Base-by-base conservation (phyloP, 176 grass and related monocot species). In the Bromus sterilis region DNA sequence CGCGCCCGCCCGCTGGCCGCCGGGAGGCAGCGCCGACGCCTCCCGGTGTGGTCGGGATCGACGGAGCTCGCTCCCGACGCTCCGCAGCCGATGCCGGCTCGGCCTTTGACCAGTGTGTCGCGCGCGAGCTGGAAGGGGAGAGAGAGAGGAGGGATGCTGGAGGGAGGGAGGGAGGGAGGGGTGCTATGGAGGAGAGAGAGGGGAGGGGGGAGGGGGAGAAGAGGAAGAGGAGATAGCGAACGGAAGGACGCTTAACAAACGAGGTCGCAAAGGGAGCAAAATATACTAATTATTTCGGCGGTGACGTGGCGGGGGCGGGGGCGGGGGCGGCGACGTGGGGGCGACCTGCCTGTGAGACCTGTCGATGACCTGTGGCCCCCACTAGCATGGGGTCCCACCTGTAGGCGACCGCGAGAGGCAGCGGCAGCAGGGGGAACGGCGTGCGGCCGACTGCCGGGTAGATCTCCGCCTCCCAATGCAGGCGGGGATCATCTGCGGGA, bases 381-480 rank as follows among this genome's bases (percentile, higher is more conserved):
- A 0, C 0, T 0, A 0, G 0, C 0, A 30, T 60, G 39, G 25
- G 71, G 1, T 14, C 48, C 65, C 0, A 2, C 0, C 0, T 37
- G 44, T 25, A 73, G 74, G 29, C 10, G 30, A 33, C 0, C 0
- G 25, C 0, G 32, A 5, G 11, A 1, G 36, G 66, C 29, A 51
- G 78, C 34, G 79, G 35, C 79, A 2, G 66, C 37, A n/a, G 20
- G 11, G 65, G 24, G 30, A 59, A 78, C 66, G 30, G 44, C 58
- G 46, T 66, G 66, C 78, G 7, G 78, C 78, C 29, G 87, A 78
- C 78, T 71, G 68, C 76, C 70, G 6, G 78, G 49, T 77, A 82
- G 66, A 82, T 89, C 88, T 82, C 78, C 88, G 83, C 83, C 78
- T 86, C 78, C 88, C 88, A 74, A 90, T 86, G 83, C 78, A 31